These are phyloP conservation scores for Agaricus sinodeliciosus DNA, from an alignment of 768 basidiomycete species.

Conservation along the genomic window DNA sequence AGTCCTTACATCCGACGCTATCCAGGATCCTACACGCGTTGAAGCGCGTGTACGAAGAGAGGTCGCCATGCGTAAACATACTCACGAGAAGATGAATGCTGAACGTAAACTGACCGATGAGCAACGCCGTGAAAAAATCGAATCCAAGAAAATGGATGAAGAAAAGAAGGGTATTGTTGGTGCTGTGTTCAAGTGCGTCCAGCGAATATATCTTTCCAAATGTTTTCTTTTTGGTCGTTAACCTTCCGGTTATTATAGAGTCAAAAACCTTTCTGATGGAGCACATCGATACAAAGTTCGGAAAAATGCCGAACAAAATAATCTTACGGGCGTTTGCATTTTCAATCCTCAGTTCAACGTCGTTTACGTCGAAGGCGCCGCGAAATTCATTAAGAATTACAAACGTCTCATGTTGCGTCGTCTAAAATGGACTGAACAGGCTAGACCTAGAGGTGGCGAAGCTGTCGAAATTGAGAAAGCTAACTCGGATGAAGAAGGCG, in stretches of 20 bases:
- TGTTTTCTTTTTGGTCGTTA: neutral
- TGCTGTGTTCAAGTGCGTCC: conserved; percentile 84
- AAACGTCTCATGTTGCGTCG: conserved; percentile 81
- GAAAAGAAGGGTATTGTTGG: conserved; percentile 81
- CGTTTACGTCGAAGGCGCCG: conserved; percentile 90
- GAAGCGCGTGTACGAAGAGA: conserved; percentile 93
- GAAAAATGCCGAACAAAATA: conserved; percentile 91
- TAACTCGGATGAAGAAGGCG: too few relatives aligned
- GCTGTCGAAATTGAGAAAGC: too few relatives aligned
- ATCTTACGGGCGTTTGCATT: conserved; percentile 83
- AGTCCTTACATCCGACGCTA: conserved; percentile 92
- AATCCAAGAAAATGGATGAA: conserved; percentile 79
- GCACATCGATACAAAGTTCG: conserved; percentile 94
- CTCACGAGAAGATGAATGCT: conserved; percentile 90
- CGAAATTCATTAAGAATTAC: conserved; percentile 81
- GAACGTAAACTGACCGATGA: conserved; percentile 91
- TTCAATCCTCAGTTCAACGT: conserved; percentile 87
- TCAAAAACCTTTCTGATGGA: conserved; percentile 85
- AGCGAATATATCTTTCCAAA: neutral
- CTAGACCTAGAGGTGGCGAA: conserved; percentile 30
- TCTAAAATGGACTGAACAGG: conserved; percentile 91
- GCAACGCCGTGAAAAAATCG: conserved; percentile 80
- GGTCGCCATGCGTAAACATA: conserved; percentile 83
- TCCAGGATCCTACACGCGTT: conserved; percentile 96
- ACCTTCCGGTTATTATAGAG: conserved; percentile 32